These are phyloP conservation scores for Curvularia sp. DNA, from an alignment of 2,329 filamentous ascomycete species.

Conservation along the genomic window DNA sequence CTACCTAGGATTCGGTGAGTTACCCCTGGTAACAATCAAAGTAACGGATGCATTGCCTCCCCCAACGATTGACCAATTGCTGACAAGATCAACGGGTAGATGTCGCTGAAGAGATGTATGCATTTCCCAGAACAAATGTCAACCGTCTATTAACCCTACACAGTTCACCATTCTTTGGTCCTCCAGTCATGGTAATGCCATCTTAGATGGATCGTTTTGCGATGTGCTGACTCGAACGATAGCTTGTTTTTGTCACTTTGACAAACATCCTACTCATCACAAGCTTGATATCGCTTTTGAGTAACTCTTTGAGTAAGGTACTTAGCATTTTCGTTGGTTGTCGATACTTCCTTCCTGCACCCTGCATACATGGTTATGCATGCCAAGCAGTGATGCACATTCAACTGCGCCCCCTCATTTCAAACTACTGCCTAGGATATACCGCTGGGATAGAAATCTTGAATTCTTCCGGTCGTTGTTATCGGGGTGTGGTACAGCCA, in stretches of 20 bases:
- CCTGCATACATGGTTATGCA: slow-evolving; percentile 25
- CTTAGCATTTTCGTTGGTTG: slow-evolving; percentile 37
- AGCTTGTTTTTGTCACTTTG: slow-evolving; percentile 76
- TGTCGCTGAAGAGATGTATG: slow-evolving; percentile 55
- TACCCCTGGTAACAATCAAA: slow-evolving; percentile 1
- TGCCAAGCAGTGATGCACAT: slow-evolving; percentile 24
- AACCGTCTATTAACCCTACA: slow-evolving; percentile 21
- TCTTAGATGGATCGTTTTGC: slow-evolving; percentile 16
- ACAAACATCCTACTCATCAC: slow-evolving; percentile 82
- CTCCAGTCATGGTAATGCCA: slow-evolving; percentile 58
- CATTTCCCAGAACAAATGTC: not conserved
- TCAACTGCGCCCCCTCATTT: slow-evolving; percentile 31
- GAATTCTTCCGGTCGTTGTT: slow-evolving; percentile 6
- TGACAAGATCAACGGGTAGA: slow-evolving; percentile 46
- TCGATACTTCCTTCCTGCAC: slow-evolving; percentile 16
- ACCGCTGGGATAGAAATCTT: slow-evolving; percentile 1
- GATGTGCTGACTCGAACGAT: slow-evolving; percentile 34
- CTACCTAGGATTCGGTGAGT: slow-evolving; percentile 73
- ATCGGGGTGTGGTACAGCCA: slow-evolving; percentile 14
- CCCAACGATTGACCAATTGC: slow-evolving; percentile 31
- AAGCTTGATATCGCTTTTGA: slow-evolving; percentile 77
- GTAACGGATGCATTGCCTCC: slow-evolving; percentile 15
- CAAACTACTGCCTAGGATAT: slow-evolving; percentile 13
- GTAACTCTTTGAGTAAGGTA: slow-evolving; percentile 72
- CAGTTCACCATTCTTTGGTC: slow-evolving; percentile 60